Evolutionary conservation across 768 basidiomycete genomes (phyloP).

Genomic region (Russula emetica): DNA sequence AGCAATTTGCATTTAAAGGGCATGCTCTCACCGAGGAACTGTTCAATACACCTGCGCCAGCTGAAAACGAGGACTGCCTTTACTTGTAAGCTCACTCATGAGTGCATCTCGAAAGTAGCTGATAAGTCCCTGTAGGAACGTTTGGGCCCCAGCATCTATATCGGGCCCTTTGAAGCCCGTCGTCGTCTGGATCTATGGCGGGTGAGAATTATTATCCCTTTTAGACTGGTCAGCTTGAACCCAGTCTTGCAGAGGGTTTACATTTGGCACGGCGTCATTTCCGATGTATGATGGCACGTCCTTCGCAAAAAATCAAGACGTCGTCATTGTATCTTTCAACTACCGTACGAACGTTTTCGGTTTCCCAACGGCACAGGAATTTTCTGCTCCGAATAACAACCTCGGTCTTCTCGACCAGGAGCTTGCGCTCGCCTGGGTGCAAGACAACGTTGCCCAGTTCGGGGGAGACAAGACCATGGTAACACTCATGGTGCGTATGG

Average conservation of each 20-base stretch:
- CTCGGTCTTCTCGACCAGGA: too few species aligned
- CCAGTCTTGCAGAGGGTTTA: background rate
- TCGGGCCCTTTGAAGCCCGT: slow-evolving; percentile 14
- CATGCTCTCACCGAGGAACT: background rate
- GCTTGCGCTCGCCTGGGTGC: too few species aligned
- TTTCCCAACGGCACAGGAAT: slow-evolving; percentile 15
- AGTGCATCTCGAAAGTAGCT: background rate
- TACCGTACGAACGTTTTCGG: slow-evolving; percentile 23
- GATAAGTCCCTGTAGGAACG: background rate
- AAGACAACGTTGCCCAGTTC: too few species aligned
- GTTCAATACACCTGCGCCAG: background rate
- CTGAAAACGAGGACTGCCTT: slow-evolving; percentile 18
- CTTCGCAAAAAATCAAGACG: slow-evolving; percentile 19
- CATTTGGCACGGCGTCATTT: slow-evolving; percentile 6
- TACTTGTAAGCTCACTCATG: background rate
- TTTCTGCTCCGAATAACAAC: background rate
- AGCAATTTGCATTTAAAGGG: background rate
- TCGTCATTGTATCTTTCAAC: slow-evolving; percentile 20
- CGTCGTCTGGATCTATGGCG: slow-evolving; percentile 21
- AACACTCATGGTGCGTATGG: slow-evolving; percentile 31
- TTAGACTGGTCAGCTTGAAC: background rate
- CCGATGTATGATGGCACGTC: slow-evolving; percentile 20
- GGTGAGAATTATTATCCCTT: slow-evolving; percentile 2
- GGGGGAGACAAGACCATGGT: slow-evolving; percentile 40
- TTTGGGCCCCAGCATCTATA: slow-evolving; percentile 14